A percentile compares a stretch with the other conserved stretches of the same genome.
phyloP scores from a whole-genome alignment of 1,284 basidiomycete genomes.

The Sphagnurus paluster region DNA sequence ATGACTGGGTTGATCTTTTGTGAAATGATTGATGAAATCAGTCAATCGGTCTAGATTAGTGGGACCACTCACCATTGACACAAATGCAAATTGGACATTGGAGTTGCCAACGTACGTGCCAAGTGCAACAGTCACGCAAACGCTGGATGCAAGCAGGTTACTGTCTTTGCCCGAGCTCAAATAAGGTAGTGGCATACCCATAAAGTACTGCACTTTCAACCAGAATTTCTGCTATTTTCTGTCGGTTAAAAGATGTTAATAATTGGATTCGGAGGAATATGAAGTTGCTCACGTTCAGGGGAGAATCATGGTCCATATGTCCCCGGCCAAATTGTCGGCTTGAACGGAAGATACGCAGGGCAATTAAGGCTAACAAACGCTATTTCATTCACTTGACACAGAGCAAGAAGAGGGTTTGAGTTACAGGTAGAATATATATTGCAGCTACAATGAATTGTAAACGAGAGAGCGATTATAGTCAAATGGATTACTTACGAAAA shows the following conservation, averaged over 20 bases:
- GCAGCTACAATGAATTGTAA: slow-evolving; percentile 13
- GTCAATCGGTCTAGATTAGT: background rate
- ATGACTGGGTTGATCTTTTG: slow-evolving; percentile 21
- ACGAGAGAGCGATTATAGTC: background rate
- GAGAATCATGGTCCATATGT: slow-evolving; percentile 6
- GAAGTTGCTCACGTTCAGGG: slow-evolving; percentile 7
- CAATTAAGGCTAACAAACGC: slow-evolving; percentile 17
- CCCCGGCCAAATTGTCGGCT: slow-evolving; percentile 13
- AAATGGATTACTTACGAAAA: slow-evolving; percentile 15
- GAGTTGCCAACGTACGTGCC: slow-evolving; percentile 18
- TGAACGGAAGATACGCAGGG: slow-evolving; percentile 19
- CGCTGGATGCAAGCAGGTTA: slow-evolving; percentile 3
- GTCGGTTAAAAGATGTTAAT: background rate
- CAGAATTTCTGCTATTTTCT: slow-evolving; percentile 24
- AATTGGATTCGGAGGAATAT: background rate
- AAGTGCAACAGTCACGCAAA: slow-evolving; percentile 18
- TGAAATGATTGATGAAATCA: slow-evolving; percentile 10
- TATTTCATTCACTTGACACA: too few species aligned
- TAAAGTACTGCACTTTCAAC: slow-evolving; percentile 21
- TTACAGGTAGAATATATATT: slow-evolving; percentile 22
- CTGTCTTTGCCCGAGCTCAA: background rate
- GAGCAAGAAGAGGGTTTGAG: background rate
- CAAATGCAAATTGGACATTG: slow-evolving; percentile 20
- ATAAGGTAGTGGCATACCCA: slow-evolving; percentile 16
- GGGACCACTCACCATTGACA: slow-evolving; percentile 18